Base-by-base conservation (phyloP, 192 early-diverging fungal species). In the Backusella morwellensis region DNA sequence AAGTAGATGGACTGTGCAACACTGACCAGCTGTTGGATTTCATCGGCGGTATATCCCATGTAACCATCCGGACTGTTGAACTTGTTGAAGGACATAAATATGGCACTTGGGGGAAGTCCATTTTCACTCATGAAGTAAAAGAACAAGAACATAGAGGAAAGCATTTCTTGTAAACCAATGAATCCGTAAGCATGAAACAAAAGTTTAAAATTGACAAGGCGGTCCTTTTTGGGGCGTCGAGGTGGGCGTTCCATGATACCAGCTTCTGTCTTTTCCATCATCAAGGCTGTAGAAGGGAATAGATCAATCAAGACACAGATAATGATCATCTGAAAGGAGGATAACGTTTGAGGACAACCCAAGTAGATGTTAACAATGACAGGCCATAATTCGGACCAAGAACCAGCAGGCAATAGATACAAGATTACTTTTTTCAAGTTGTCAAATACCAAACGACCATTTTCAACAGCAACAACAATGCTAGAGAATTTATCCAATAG, bases 341-440 rank as follows among this genome's bases (percentile, higher is more conserved):
- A 93, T 36, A 97, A 80, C 8, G 94, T 91, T 36, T 93, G 84
- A n/a, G 91, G 96, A 50, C 92, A 87, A 12, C 96, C 96, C 7
- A 97, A 80, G 42, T 92, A 94, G 23, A 94, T 87, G 77, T 92
- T 95, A 42, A 91, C 79, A 35, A 97, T 50, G 6, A 95, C 92
- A 11, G 95, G 90, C 84, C 89, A 83, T 40, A 95, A 86, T 78
- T 97, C 94, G 70, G 89, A 88, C 85, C 91, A 87, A 38, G 88
- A 88, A 40, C 93, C 94, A 66, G 92, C 90, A 0, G 95, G 94
- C 74, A 97, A 76, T 66, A 96, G 82, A 75, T 96, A 97, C 3
- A 91, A 75, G 78, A 95, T 92, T 35, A 95, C 94, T 81, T 97
- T 96, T 77, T 95, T 91, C 50, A 96, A 78, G 84, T 97, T 97